phyloP scores from a whole-genome alignment of 768 basidiomycete genomes.

The Multifurca ochricompacta region DNA sequence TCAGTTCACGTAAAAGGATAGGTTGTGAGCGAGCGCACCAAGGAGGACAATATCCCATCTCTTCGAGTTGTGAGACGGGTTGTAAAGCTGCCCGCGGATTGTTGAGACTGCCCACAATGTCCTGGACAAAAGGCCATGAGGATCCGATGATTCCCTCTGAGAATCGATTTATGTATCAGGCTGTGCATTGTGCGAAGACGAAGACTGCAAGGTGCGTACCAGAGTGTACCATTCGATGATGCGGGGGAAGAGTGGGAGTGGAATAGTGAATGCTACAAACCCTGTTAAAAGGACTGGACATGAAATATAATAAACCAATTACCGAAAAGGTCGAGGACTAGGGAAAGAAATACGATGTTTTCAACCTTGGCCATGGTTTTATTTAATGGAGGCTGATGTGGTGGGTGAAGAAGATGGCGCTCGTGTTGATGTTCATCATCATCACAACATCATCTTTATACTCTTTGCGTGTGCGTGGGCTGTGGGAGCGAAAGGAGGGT shows the following conservation, averaged over 20 bases:
- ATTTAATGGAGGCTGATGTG: neutral
- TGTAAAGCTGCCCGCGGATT: slow-evolving; percentile 59
- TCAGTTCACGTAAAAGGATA: neutral
- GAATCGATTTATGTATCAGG: neutral
- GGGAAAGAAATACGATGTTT: slow-evolving; percentile 78
- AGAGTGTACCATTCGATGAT: slow-evolving; percentile 87
- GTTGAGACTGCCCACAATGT: slow-evolving; percentile 62
- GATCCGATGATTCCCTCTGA: slow-evolving; percentile 65
- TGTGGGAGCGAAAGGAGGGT: too few species aligned
- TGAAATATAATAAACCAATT: slow-evolving; percentile 23
- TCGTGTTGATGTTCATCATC: neutral
- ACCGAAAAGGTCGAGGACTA: slow-evolving; percentile 84
- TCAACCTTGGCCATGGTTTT: slow-evolving; percentile 57
- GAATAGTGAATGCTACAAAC: slow-evolving; percentile 86
- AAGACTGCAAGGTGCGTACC: slow-evolving; percentile 31
- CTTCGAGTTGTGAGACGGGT: slow-evolving; percentile 50
- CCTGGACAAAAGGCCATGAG: slow-evolving; percentile 61
- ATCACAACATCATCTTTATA: neutral
- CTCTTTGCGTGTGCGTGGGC: too few species aligned
- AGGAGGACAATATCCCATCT: slow-evolving; percentile 93
- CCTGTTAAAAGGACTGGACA: neutral
- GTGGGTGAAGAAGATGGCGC: neutral
- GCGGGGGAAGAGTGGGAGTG: slow-evolving; percentile 96
- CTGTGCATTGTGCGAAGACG: neutral
- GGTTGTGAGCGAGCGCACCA: slow-evolving; percentile 37